phyloP scores from a whole-genome alignment of 1,284 basidiomycete species.

The Cryptococcus sp. region DNA sequence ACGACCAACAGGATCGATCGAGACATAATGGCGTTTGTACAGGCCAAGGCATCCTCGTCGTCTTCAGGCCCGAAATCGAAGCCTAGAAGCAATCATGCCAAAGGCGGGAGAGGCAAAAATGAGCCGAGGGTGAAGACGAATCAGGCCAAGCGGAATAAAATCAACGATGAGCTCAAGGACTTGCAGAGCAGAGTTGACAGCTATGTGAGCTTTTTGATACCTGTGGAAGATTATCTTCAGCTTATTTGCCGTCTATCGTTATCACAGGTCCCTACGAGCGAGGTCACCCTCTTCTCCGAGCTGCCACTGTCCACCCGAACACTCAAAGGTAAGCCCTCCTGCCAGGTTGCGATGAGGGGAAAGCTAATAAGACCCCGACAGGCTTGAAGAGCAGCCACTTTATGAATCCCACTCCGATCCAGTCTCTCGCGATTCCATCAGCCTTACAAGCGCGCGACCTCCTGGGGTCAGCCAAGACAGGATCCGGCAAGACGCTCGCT shows the following conservation, averaged over 20 bases:
- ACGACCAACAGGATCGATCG: not conserved
- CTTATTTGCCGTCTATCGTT: not conserved
- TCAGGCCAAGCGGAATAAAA: conserved; percentile 41
- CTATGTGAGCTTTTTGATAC: conserved; percentile 35
- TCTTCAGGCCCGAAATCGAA: conserved; percentile 3
- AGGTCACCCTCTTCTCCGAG: conserved; percentile 49
- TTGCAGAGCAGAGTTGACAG: conserved; percentile 43
- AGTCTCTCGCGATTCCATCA: conserved; percentile 64
- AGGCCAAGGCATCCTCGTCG: conserved; percentile 36
- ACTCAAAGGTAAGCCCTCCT: conserved; percentile 36
- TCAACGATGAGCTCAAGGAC: conserved; percentile 49
- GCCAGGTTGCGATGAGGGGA: not conserved
- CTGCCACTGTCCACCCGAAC: conserved; percentile 52
- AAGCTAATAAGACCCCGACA: conserved; percentile 35
- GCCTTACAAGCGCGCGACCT: conserved; percentile 70
- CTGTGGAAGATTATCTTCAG: not conserved
- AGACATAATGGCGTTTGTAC: conserved; percentile 33
- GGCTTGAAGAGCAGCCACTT: conserved; percentile 85
- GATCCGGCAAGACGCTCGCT: conserved; percentile 80
- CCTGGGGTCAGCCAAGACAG: conserved; percentile 75
- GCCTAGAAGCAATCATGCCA: conserved; percentile 3
- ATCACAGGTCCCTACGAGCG: conserved; percentile 29
- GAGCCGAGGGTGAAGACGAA: conserved; percentile 44
- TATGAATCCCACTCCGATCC: conserved; percentile 81
- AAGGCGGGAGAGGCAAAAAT: conserved; percentile 19